A percentile compares a stretch with the other conserved stretches of the same genome.
These are phyloP conservation scores for Cytospora mali DNA, from an alignment of 2,329 filamentous ascomycete species.

Conservation along the genomic window DNA sequence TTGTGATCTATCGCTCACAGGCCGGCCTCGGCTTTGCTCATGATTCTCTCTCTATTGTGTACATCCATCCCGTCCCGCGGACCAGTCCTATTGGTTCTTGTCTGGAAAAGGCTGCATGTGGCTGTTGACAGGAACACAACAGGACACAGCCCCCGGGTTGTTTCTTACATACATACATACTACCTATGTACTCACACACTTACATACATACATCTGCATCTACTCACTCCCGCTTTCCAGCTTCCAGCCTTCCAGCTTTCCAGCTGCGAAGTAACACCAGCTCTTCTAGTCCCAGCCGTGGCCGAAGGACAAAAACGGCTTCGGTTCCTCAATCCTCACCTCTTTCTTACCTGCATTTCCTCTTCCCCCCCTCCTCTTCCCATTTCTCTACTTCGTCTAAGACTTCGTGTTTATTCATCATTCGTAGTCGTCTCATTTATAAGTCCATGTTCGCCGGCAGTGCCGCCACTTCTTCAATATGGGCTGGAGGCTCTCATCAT, in stretches of 20 bases:
- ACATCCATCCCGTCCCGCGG: conserved; percentile 9
- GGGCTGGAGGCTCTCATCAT: conserved; percentile 36
- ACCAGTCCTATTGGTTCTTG: conserved; percentile 6
- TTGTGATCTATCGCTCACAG: background rate
- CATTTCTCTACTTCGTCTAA: background rate
- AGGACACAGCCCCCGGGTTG: conserved; percentile 23
- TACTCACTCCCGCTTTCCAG: background rate
- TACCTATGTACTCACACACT: background rate
- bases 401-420: background rate
- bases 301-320: conserved; percentile 8
- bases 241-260: no score
- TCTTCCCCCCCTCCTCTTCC: conserved; percentile 3
- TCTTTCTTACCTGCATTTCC: conserved; percentile 1
- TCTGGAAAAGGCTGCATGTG: conserved; percentile 2
- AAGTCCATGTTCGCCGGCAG: conserved; percentile 9
- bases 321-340: background rate
- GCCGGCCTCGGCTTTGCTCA: conserved; percentile 1
- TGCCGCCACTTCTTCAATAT: conserved; percentile 15
- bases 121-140: conserved; percentile 16
- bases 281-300: conserved; percentile 4
- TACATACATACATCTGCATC: conserved; percentile 10
- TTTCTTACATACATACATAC: conserved; percentile 14
- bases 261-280: no score
- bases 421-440: background rate
- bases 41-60: background rate